Evolutionary conservation across 208 protist genomes (phyloP).

Genomic region (Acanthamoeba culbertsoni): DNA sequence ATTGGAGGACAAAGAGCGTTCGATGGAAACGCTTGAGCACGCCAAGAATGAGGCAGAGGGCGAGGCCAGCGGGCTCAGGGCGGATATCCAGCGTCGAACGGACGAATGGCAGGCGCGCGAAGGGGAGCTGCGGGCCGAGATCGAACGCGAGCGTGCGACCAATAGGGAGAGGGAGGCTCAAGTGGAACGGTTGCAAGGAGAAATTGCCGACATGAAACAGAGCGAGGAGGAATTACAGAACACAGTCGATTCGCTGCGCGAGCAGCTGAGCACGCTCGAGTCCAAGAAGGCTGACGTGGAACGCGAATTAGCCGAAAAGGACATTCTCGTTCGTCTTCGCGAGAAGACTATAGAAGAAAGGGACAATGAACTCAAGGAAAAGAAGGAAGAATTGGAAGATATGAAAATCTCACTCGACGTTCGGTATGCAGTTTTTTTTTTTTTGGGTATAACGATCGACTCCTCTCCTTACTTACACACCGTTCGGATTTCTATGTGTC

Average conservation of each 20-base stretch:
- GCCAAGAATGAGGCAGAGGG: too few relatives aligned
- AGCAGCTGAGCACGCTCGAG: not conserved
- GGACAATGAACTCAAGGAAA: not conserved
- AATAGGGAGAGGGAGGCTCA: not conserved
- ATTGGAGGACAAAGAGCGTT: too few relatives aligned
- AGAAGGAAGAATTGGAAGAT: not conserved
- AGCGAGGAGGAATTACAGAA: not conserved
- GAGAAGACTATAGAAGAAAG: not conserved
- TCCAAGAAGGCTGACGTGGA: not conserved
- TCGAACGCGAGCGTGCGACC: too few relatives aligned
- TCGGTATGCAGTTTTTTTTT: not conserved
- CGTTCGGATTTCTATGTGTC: too few relatives aligned
- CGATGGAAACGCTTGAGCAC: too few relatives aligned
- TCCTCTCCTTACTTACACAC: too few relatives aligned
- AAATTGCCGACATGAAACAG: not conserved
- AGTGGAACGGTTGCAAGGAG: not conserved
- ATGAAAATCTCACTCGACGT: conserved; percentile 45
- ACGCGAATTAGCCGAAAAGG: not conserved
- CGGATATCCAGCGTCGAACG: too few relatives aligned
- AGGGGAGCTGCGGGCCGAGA: too few relatives aligned
- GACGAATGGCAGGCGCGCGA: too few relatives aligned
- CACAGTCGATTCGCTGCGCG: not conserved
- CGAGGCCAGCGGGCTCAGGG: too few relatives aligned
- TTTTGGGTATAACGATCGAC: too few relatives aligned
- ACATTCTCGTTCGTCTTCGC: not conserved